phyloP scores from a whole-genome alignment of 208 protist species.

The Giardia muris region DNA sequence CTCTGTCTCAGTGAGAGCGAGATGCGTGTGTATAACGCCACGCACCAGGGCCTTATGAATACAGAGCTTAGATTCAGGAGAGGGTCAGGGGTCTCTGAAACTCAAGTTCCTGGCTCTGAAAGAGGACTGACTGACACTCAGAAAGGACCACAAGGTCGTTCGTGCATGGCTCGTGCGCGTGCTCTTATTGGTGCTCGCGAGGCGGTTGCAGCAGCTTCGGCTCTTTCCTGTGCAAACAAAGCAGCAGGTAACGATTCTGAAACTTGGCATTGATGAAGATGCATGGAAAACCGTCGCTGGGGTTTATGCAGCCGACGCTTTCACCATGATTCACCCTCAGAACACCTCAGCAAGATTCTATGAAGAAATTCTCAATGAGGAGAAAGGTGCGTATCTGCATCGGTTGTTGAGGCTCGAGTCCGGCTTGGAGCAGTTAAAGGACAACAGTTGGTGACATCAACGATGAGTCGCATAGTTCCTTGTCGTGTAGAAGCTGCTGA shows the following conservation, averaged over 20 bases:
- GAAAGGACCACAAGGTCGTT: not conserved
- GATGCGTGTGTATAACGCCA: not conserved
- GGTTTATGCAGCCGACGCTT: not conserved
- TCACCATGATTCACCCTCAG: not conserved
- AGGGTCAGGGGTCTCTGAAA: not conserved
- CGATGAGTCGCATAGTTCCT: not conserved
- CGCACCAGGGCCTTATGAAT: not conserved
- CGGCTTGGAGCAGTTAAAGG: not conserved
- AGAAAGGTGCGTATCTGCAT: not conserved
- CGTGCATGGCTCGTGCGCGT: not conserved
- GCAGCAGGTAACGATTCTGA: not conserved
- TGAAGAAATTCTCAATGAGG: not conserved
- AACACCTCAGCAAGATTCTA: not conserved
- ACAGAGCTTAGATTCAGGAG: not conserved
- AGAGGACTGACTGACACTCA: not conserved
- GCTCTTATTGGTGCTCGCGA: not conserved
- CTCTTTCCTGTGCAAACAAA: not conserved
- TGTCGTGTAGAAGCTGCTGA: not conserved
- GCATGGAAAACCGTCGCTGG: not conserved
- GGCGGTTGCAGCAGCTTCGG: not conserved
- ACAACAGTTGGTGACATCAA: not conserved
- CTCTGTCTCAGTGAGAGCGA: not conserved
- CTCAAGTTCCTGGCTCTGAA: not conserved
- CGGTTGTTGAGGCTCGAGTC: not conserved
- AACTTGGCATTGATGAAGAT: not conserved